Percentiles rank a stretch among this genome's conserved stretches.
Evolutionary conservation across 2,329 filamentous ascomycete species (phyloP).

Genomic region (Penicillium sp.): DNA sequence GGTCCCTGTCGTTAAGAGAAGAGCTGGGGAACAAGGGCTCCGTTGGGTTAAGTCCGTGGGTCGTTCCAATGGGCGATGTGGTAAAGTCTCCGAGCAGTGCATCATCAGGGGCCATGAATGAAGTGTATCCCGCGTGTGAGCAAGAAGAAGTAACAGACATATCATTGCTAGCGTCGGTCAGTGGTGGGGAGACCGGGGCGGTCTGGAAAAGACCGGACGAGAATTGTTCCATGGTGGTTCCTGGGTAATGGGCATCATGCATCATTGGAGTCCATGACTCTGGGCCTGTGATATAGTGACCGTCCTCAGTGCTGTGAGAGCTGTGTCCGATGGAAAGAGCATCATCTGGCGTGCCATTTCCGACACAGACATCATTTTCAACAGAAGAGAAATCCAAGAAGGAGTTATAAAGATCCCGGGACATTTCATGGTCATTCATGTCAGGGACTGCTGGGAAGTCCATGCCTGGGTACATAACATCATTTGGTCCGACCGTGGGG

Average conservation of each 20-base stretch:
- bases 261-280: conserved; percentile 41
- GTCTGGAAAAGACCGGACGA: conserved; percentile 38
- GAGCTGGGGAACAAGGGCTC: conserved; percentile 44
- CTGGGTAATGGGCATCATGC: conserved; percentile 36
- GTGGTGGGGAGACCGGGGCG: conserved; percentile 44
- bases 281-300: conserved; percentile 33
- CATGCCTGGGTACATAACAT: conserved; percentile 42
- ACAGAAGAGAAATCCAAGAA: conserved; percentile 42
- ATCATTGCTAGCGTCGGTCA: conserved; percentile 46
- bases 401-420: conserved; percentile 42
- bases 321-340: conserved; percentile 39
- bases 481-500: conserved; percentile 39
- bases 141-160: conserved; percentile 43
- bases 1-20: conserved; percentile 42
- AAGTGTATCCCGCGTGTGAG: conserved; percentile 40
- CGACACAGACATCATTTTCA: conserved; percentile 42
- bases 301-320: conserved; percentile 38
- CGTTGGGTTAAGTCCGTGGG: conserved; percentile 38
- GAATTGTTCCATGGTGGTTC: conserved; percentile 38
- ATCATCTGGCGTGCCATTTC: conserved; percentile 41
- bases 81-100: conserved; percentile 39
- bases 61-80: conserved; percentile 33
- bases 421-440: conserved; percentile 40
- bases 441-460: conserved; percentile 42
- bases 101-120: conserved; percentile 41